Percentiles rank a stretch among this genome's conserved stretches.
These are phyloP conservation scores for Lodderomyces orthopsilosis DNA, from an alignment of 1,139 yeast genomes.

Conservation along the genomic window DNA sequence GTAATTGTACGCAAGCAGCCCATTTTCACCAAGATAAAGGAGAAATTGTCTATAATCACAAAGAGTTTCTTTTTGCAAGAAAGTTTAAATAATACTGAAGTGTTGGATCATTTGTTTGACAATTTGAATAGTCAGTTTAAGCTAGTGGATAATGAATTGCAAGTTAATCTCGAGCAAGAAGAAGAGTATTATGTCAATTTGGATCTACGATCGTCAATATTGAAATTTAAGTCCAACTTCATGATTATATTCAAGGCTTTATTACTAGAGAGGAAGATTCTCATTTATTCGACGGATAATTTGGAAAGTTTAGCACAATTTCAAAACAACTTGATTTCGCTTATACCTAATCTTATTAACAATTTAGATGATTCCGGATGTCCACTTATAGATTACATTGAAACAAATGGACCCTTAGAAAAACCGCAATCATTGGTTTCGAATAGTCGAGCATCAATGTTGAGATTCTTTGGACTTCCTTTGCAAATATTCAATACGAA, in stretches of 20 bases:
- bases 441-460: conserved; percentile 72
- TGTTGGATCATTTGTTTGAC: conserved; percentile 71
- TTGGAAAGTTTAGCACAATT: conserved; percentile 77
- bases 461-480: conserved; percentile 84
- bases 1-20: conserved; percentile 81
- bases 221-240: conserved; percentile 58
- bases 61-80: conserved; percentile 81
- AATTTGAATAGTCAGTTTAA: conserved; percentile 51
- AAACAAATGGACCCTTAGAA: conserved; percentile 44
- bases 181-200: conserved; percentile 68
- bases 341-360: conserved; percentile 75
- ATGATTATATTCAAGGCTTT: conserved; percentile 73
- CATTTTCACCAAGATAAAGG: conserved; percentile 81
- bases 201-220: conserved; percentile 63
- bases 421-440: conserved; percentile 74
- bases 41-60: conserved; percentile 86
- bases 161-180: conserved; percentile 19
- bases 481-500: conserved; percentile 75
- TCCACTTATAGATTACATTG: conserved; percentile 62
- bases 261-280: conserved; percentile 66
- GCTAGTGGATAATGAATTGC: conserved; percentile 23
- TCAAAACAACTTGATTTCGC: conserved; percentile 68
- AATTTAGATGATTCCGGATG: conserved; percentile 78
- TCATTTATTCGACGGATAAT: conserved; percentile 71
- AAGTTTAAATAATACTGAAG: conserved; percentile 65